These are phyloP conservation scores for Hypoxylon fuscum DNA, from an alignment of 495 filamentous ascomycete genomes.

Conservation along the genomic window DNA sequence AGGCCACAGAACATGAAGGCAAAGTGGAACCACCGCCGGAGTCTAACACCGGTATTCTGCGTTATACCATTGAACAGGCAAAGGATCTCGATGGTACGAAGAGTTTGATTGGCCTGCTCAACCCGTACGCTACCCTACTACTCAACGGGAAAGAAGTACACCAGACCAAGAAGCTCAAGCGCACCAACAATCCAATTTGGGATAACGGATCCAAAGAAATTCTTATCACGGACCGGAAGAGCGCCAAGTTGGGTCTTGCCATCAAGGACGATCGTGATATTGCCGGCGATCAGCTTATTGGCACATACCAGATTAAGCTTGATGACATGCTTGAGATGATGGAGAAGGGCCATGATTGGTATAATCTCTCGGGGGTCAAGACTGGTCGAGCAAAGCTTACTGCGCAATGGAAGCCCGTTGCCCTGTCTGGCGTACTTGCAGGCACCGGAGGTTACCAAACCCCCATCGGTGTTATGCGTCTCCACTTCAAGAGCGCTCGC, in stretches of 20 bases:
- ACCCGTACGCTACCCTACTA: conserved; percentile 86
- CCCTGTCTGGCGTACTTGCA: conserved; percentile 73
- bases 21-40: conserved; percentile 83
- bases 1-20: conserved; percentile 76
- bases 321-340: conserved; percentile 92
- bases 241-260: conserved; percentile 84
- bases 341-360: conserved; percentile 96
- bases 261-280: conserved; percentile 96
- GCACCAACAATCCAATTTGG: conserved; percentile 96
- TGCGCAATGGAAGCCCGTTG: conserved; percentile 94
- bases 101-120: conserved; percentile 87
- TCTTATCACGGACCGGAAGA: conserved; percentile 90
- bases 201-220: conserved; percentile 90
- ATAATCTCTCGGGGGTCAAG: conserved; percentile 82
- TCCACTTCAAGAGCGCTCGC: conserved; percentile 86
- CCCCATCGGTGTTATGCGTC: conserved; percentile 90
- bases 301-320: conserved; percentile 92
- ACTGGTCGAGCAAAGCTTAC: conserved; percentile 87
- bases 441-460: conserved; percentile 90
- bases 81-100: conserved; percentile 93
- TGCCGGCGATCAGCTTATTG: conserved; percentile 81
- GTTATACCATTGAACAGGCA: conserved; percentile 91
- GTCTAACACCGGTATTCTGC: conserved; percentile 88
- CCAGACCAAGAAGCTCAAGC: conserved; percentile 86
- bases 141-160: conserved; percentile 92